Evolutionary conservation across 179 eudicot species (phyloP).

Genomic region (Silene noctiflora): DNA sequence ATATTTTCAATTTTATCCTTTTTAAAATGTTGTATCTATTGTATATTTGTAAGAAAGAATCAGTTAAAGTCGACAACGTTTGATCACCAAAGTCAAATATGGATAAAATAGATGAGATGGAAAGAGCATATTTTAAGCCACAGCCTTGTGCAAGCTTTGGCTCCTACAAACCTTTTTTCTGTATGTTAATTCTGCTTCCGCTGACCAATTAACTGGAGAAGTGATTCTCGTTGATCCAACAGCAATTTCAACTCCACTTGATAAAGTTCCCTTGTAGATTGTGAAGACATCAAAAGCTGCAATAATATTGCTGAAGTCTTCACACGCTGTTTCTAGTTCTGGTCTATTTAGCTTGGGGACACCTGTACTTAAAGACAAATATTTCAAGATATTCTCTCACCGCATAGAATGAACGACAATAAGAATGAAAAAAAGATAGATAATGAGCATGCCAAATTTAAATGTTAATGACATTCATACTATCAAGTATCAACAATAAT

Average conservation of each 20-base stretch:
- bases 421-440: too few relatives aligned
- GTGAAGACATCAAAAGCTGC: constrained; percentile 47
- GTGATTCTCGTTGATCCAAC: constrained; percentile 63
- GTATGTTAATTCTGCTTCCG: constrained; percentile 53
- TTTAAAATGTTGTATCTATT: too few relatives aligned
- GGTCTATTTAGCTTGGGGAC: constrained; percentile 81
- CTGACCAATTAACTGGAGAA: constrained; percentile 65
- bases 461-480: too few relatives aligned
- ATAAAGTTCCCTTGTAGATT: constrained; percentile 83
- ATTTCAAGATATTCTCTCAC: background rate
- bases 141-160: background rate
- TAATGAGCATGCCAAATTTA: too few relatives aligned
- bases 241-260: constrained; percentile 92
- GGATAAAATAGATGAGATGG: background rate
- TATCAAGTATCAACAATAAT: too few relatives aligned
- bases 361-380: constrained; percentile 41
- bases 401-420: too few relatives aligned
- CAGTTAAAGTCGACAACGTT: background rate
- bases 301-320: constrained; percentile 95
- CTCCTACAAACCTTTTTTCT: constrained; percentile 61
- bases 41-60: too few relatives aligned
- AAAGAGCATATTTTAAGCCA: background rate
- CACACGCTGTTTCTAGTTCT: constrained; percentile 90
- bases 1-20: background rate
- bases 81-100: background rate